phyloP scores from a whole-genome alignment of 768 basidiomycete species.

The Auricularia heimuer region DNA sequence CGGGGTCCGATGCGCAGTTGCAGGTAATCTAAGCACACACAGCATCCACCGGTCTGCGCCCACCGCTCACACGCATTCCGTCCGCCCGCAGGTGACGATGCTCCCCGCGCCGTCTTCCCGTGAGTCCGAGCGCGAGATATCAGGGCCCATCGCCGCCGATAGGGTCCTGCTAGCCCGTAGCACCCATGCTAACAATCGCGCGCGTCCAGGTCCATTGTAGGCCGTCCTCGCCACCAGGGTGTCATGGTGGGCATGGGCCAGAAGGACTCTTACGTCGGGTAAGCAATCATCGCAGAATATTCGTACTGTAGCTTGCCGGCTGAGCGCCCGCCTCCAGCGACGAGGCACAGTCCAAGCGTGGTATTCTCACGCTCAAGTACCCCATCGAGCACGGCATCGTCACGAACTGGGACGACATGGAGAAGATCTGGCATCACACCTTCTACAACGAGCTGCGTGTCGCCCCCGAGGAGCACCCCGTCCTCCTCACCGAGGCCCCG shows the following conservation, averaged over 20 bases:
- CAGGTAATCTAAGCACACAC: conserved; percentile 10
- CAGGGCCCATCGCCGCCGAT: not conserved
- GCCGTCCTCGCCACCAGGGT: conserved; percentile 63
- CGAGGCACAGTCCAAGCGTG: conserved; percentile 65
- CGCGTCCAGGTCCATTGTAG: conserved; percentile 47
- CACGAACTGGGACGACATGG: conserved; percentile 71
- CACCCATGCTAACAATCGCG: not conserved
- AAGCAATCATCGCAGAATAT: conserved; percentile 11
- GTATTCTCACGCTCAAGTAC: conserved; percentile 62
- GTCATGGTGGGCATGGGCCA: conserved; percentile 74
- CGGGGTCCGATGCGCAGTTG: conserved; percentile 13
- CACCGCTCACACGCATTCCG: not conserved
- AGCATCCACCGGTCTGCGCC: not conserved
- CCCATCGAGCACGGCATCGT: conserved; percentile 66
- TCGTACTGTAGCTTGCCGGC: not conserved
- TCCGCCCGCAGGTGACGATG: conserved; percentile 34
- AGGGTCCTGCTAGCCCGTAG: not conserved
- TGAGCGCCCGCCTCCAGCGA: conserved; percentile 35
- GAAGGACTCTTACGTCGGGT: conserved; percentile 72
- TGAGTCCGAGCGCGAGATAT: conserved; percentile 18
- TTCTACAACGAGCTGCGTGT: conserved; percentile 91
- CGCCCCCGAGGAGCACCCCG: conserved; percentile 87
- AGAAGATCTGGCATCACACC: conserved; percentile 68
- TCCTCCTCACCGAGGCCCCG: conserved; percentile 84
- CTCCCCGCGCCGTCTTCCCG: conserved; percentile 43